phyloP scores from a whole-genome alignment of 2,329 filamentous ascomycete genomes.

The Cladosporium cucumerinum region DNA sequence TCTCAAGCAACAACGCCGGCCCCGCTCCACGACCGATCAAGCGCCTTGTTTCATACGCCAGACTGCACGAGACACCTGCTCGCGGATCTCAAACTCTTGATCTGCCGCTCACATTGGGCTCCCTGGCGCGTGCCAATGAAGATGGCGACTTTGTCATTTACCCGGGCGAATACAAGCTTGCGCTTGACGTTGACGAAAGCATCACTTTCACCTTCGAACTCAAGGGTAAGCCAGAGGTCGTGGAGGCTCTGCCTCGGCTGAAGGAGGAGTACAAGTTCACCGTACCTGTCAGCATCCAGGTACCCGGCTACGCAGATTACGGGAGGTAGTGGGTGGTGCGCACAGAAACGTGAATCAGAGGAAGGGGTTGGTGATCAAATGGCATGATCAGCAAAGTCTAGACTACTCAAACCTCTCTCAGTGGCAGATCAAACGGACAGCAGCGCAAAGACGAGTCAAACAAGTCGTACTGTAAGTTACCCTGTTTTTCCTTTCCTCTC shows the following conservation, averaged over 20 bases:
- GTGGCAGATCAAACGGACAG: background rate
- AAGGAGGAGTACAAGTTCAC: slow-evolving; percentile 12
- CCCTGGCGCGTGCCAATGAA: slow-evolving; percentile 38
- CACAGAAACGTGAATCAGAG: background rate
- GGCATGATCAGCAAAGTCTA: background rate
- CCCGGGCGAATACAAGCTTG: slow-evolving; percentile 42
- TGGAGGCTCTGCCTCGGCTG: slow-evolving; percentile 10
- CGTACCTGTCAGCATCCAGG: slow-evolving; percentile 14
- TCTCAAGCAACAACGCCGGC: slow-evolving; percentile 37
- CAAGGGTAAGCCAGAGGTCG: slow-evolving; percentile 16
- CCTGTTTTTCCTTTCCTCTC: background rate
- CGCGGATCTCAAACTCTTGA: slow-evolving; percentile 24
- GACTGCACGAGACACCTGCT: slow-evolving; percentile 21
- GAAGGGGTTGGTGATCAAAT: background rate
- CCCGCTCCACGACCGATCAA: slow-evolving; percentile 43
- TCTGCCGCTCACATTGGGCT: slow-evolving; percentile 40
- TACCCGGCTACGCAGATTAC: background rate
- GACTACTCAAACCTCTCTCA: background rate
- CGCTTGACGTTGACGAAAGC: slow-evolving; percentile 40
- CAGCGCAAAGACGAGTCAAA: background rate
- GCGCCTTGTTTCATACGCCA: slow-evolving; percentile 35
- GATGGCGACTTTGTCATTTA: slow-evolving; percentile 41
- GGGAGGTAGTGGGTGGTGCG: background rate
- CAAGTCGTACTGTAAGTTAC: background rate
- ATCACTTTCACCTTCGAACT: slow-evolving; percentile 27